Evolutionary conservation across 1,139 yeast genomes (phyloP).

Genomic region (Geotrichum reessii): DNA sequence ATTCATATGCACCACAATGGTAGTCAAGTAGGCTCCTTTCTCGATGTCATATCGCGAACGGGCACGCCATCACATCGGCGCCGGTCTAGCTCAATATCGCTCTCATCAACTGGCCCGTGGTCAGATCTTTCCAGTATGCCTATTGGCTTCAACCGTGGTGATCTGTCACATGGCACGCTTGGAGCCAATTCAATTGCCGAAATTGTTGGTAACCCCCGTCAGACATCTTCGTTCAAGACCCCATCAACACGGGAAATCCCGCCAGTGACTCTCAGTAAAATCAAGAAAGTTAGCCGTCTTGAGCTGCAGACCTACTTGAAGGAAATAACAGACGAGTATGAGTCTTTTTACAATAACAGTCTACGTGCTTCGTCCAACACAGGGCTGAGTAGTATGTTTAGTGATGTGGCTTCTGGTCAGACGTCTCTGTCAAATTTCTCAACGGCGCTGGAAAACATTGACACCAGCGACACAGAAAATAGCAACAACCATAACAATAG

Average conservation of each 20-base stretch:
- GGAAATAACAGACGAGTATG: conserved; percentile 50
- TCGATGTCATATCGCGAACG: neutral
- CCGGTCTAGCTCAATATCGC: conserved; percentile 9
- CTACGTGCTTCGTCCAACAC: neutral
- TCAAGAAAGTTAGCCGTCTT: conserved; percentile 46
- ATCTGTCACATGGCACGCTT: conserved; percentile 44
- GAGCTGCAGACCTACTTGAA: conserved; percentile 46
- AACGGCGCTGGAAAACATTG: conserved; percentile 9
- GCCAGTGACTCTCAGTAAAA: conserved; percentile 62
- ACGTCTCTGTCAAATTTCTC: conserved; percentile 13
- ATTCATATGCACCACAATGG: neutral
- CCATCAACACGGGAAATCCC: conserved; percentile 87
- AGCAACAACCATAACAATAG: conserved; percentile 13
- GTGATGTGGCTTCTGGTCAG: conserved; percentile 8
- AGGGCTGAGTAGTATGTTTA: conserved; percentile 1
- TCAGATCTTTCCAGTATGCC: conserved; percentile 18
- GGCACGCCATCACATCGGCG: conserved; percentile 10
- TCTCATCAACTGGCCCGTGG: conserved; percentile 9
- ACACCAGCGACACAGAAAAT: conserved; percentile 7
- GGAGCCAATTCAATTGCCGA: conserved; percentile 79
- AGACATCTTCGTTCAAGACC: conserved; percentile 39
- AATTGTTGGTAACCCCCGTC: conserved; percentile 48
- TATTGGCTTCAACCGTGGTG: conserved; percentile 23
- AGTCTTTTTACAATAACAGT: conserved; percentile 37
- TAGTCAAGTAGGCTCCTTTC: conserved; percentile 1